A percentile compares a stretch with the other conserved stretches of the same genome.
These are phyloP conservation scores for Blepharisma stoltei DNA, from an alignment of 73 alveolate species.

Conservation along the genomic window DNA sequence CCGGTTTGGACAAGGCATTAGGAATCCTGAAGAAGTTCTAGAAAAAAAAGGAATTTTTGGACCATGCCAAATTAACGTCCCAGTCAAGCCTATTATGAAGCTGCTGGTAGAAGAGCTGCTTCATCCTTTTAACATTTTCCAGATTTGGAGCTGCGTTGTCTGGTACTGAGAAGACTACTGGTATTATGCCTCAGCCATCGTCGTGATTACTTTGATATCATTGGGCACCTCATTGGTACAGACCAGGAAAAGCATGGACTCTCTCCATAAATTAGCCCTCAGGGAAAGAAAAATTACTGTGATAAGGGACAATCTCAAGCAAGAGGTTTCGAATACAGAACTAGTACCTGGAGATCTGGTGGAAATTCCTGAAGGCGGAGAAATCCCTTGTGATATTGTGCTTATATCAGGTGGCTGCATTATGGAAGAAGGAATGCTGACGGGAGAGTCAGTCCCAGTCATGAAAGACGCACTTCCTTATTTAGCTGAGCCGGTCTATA, in stretches of 20 bases:
- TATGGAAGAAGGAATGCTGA: conserved; percentile 90
- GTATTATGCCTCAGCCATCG: background rate
- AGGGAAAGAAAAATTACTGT: conserved; percentile 74
- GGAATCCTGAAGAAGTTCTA: background rate
- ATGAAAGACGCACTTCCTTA: conserved; percentile 72
- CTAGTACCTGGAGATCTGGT: conserved; percentile 93
- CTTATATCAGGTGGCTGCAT: conserved; percentile 54
- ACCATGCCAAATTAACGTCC: conserved; percentile 48
- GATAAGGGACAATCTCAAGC: conserved; percentile 38
- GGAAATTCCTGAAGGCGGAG: conserved; percentile 71
- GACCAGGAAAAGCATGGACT: background rate
- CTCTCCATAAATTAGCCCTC: conserved; percentile 74
- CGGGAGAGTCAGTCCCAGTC: conserved; percentile 95
- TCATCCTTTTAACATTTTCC: conserved; percentile 75
- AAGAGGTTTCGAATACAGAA: conserved; percentile 35
- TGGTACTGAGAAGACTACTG: conserved; percentile 87
- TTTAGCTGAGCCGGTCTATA: conserved; percentile 18
- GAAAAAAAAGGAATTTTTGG: conserved; percentile 35
- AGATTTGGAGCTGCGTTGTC: conserved; percentile 49
- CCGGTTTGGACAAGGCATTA: background rate
- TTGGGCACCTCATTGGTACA: background rate
- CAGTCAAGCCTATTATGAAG: conserved; percentile 32
- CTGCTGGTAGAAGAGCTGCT: conserved; percentile 50
- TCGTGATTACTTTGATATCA: background rate
- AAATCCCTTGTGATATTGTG: conserved; percentile 84